These are phyloP conservation scores for Przewalskia tangutica DNA, from an alignment of 257 asterid genomes.

Conservation along the genomic window DNA sequence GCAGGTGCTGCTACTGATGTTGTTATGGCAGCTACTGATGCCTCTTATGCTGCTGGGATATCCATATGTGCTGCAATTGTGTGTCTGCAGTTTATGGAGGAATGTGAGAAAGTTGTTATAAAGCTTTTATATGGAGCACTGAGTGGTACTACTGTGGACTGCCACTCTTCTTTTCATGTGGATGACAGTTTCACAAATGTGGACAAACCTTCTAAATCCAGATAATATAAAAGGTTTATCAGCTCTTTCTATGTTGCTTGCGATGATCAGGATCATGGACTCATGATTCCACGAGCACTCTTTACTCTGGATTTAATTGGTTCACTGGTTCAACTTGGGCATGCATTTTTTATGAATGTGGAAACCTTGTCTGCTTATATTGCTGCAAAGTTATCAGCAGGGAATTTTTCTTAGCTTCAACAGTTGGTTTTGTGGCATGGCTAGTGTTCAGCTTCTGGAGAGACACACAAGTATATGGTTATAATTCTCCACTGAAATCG, in stretches of 20 bases:
- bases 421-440: slow-evolving; percentile 53
- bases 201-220: slow-evolving; percentile 84
- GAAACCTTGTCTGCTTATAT: slow-evolving; percentile 80
- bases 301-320: too few species aligned
- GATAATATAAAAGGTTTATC: slow-evolving; percentile 83
- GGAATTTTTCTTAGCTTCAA: slow-evolving; percentile 71
- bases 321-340: slow-evolving; percentile 92
- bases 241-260: slow-evolving; percentile 87
- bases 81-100: too few species aligned
- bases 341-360: slow-evolving; percentile 80
- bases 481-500: slow-evolving; percentile 53
- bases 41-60: too few species aligned
- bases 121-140: too few species aligned
- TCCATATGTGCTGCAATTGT: too few species aligned
- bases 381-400: slow-evolving; percentile 54
- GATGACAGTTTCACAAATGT: slow-evolving; percentile 96
- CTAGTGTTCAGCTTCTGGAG: slow-evolving; percentile 71
- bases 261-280: slow-evolving; percentile 92
- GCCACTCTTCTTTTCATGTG: slow-evolving; percentile 99
- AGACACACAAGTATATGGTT: slow-evolving; percentile 59
- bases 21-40: too few species aligned
- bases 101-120: too few species aligned
- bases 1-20: too few species aligned
- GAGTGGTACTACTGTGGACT: too few species aligned
- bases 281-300: slow-evolving; percentile 89